Percentiles rank a stretch among this genome's conserved stretches.
Evolutionary conservation across 805 yeast species (phyloP).

Genomic region (Lipomyces yamanashiensis): DNA sequence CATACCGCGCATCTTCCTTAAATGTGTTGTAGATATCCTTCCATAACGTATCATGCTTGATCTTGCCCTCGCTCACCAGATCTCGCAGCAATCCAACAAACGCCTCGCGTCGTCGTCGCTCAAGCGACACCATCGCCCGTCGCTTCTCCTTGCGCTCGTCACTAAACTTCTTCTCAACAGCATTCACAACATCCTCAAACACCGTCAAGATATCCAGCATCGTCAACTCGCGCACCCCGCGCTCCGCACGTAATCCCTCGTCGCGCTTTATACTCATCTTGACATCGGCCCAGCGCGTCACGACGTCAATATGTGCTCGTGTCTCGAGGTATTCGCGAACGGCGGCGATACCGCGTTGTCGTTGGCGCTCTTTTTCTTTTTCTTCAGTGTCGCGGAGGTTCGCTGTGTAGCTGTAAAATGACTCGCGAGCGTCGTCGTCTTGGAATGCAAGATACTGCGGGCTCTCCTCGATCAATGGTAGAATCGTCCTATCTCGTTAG

Average conservation of each 20-base stretch:
- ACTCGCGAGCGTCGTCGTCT: slow-evolving; percentile 22
- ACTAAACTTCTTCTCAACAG: slow-evolving; percentile 42
- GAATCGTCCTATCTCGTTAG: slow-evolving; percentile 18
- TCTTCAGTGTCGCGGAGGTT: slow-evolving; percentile 18
- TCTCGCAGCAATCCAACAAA: slow-evolving; percentile 56
- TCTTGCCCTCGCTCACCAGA: slow-evolving; percentile 43
- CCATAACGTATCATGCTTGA: slow-evolving; percentile 64
- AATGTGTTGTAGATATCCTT: slow-evolving; percentile 56
- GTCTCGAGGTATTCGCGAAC: slow-evolving; percentile 16
- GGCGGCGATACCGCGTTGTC: slow-evolving; percentile 38
- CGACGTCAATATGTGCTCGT: slow-evolving; percentile 11
- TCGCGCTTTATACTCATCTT: slow-evolving; percentile 40
- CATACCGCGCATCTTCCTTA: slow-evolving; percentile 61
- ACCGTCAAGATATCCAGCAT: slow-evolving; percentile 64
- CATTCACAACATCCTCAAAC: slow-evolving; percentile 50
- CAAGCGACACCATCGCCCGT: slow-evolving; percentile 55
- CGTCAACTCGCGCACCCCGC: slow-evolving; percentile 45
- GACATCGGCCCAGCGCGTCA: slow-evolving; percentile 29
- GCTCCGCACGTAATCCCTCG: slow-evolving; percentile 40
- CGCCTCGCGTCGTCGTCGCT: slow-evolving; percentile 67
- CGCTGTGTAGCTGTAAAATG: slow-evolving; percentile 21
- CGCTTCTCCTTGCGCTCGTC: slow-evolving; percentile 41
- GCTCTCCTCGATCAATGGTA: slow-evolving; percentile 12
- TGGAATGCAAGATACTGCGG: slow-evolving; percentile 25
- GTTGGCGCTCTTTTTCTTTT: slow-evolving; percentile 36